Base-by-base conservation (phyloP, 2,329 filamentous ascomycete genomes). In the Aspergillus costaricaensis region DNA sequence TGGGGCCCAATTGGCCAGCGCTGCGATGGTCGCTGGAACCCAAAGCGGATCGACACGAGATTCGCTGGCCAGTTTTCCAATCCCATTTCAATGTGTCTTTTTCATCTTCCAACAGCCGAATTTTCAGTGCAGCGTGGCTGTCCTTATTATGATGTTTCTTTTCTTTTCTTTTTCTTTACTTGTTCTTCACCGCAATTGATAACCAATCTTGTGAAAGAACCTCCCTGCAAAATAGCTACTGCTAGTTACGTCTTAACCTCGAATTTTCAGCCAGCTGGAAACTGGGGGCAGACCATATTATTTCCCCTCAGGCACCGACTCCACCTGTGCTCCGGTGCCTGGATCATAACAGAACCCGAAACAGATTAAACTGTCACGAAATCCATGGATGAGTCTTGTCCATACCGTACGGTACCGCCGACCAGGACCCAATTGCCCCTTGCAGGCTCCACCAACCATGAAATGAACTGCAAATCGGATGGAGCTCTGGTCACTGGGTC, bases 331-430 rank as follows among this genome's bases (percentile, higher is more conserved):
- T 21, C n/a, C 30, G 39, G 43, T 55, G 30, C 53, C 53, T 55
- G 47, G 17, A 51, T 44, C 48, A 58, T 58, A 30, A 52, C 38
- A 58, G 47, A 51, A 36, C 32, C 32, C 12, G 32, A 53, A 49
- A 52, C 19, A 27, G 15, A 30, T 23, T 58, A 65, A 63, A 62
- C 57, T 63, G 63, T 60, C 44, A 59, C 57, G 17, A 52, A 63
- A 61, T 58, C 65, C 63, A 62, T 65, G 63, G 65, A 47, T 32
- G 23, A 36, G 50, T 25, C 43, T 25, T 44, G 39, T 27, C 21
- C 27, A 58, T 67, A 65, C 65, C 51, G 59, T 65, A 65, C 59
- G 23, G 59, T 65, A 67, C 63, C 54, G 55, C 30, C 41, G 61
- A 59, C 57, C 55, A 60, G 61, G 57, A 48, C 44, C 36, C 58